Evolutionary conservation across 345 rosid species (phyloP), one percentile per base, ranked within the genome.

Genomic region (Raphanus raphanistrum): DNA sequence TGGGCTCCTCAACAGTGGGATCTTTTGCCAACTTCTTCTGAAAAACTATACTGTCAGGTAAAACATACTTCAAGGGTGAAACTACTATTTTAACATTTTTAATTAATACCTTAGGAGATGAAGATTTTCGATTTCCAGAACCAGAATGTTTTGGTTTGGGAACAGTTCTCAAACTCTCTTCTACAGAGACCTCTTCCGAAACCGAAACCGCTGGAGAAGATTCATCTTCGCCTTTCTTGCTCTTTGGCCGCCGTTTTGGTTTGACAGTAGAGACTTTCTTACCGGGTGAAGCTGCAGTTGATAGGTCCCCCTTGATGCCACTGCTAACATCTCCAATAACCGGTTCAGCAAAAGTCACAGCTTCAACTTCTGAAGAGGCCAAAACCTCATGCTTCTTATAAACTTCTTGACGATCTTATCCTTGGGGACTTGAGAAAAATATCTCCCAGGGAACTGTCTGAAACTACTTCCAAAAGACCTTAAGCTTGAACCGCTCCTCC

Each of bases 81-180:
- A 69, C 68, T 73, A 73, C 7, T 50, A 27, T 21, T 36, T 73
- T 43, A 55, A 57, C 12, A 59, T 65, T 26, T 33, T 31, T 86
- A 76, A 45, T 31, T 85, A 76, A 78, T 88, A 91, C 90, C 86
- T 78, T 68, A 77, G 76, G 80, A 31, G 58, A 16, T 71, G 66
- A 48, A 54, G 63, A 68, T 32, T 70, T 71, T 73, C 73, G 66
- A 36, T 60, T 74, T 81, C 64, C 71, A 27, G 87, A 73, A 72
- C 80, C 77, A 74, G 76, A 77, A 73, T 41, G 16, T 73, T 60
- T 68, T 61, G 73, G 64, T 70, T 79, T 73, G 70, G 70, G 70
- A 60, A 50, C 82, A 71, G 28, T 57, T 17, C 69, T 57, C 58
- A 35, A 84, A 83, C 66, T 72, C 76, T 78, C 80, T 80, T 70